Evolutionary conservation across 192 early-diverging fungal genomes (phyloP), one percentile per base, ranked within the genome.

Genomic region (Cetraspora pellucida): DNA sequence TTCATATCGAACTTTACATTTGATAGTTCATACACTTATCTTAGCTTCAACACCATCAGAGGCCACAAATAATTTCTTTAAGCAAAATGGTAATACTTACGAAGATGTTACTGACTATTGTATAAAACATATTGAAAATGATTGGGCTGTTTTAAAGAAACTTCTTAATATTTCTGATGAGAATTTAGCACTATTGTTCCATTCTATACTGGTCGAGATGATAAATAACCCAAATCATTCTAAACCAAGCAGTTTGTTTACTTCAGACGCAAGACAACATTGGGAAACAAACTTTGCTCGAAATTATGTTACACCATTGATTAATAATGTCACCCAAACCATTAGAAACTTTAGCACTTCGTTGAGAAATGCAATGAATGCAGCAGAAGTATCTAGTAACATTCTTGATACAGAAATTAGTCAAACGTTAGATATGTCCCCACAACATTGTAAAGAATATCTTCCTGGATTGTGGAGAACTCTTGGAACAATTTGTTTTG

Each of bases 1-100:
- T n/a, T 58, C 77, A 30, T 77, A 77, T 49, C 66, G 77, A 16
- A 59, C 72, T 58, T 49, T 77, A 23, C 77, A 77, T 59, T 63
- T 77, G 21, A 72, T 77, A 17, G 59, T 70, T 59, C 67, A 78
- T 50, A 17, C 23, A 43, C 17, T 78, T 11, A 50, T 78, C 45
- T 21, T 11, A 46, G 10, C 28, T 8, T 31, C 50, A 13, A 21
- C 59, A 43, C n/a, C 49, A 50, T n/a, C 45, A 27, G 2, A 21
- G 5, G 46, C 50, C 21, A 21, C 28, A 25, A 19, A 1, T 17
- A 19, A 1, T 17, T 71, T 71, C 13, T 23, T 71, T 47, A 46
- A 54, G 17, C 17, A 27, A 47, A 47, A 71, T 54, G 49, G 46
- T 8, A 14, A 49, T 30, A 63, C 16, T n/a, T 9, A 25, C 10